A percentile compares a stretch with the other conserved stretches of the same genome.
These are phyloP conservation scores for Porogramme epimiltina DNA, from an alignment of 1,284 basidiomycete species.

Conservation along the genomic window DNA sequence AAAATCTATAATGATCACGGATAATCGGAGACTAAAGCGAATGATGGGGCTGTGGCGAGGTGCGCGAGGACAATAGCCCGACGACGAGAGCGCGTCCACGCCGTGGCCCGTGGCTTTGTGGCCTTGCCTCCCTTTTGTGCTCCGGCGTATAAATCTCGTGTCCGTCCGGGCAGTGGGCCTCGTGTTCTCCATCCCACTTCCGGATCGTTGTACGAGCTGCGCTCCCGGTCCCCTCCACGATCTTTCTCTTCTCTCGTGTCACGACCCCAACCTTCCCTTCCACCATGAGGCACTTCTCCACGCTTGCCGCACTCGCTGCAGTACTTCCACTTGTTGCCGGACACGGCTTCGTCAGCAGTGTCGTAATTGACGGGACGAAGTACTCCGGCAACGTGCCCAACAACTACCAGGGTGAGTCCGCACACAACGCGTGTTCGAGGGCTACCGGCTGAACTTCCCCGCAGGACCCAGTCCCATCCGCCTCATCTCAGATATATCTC, in stretches of 20 bases:
- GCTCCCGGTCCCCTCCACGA: slow-evolving; percentile 10
- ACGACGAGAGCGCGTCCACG: background rate
- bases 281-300: slow-evolving; percentile 21
- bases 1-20: no score
- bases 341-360: slow-evolving; percentile 23
- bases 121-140: background rate
- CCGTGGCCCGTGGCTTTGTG: background rate
- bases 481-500: slow-evolving; percentile 52
- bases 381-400: slow-evolving; percentile 30
- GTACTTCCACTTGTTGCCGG: slow-evolving; percentile 18
- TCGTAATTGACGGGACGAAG: slow-evolving; percentile 23
- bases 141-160: slow-evolving; percentile 4
- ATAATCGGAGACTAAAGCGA: no score
- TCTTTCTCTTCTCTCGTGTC: slow-evolving; percentile 5
- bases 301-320: slow-evolving; percentile 17
- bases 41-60: background rate
- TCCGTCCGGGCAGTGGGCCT: background rate
- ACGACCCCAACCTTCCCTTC: background rate
- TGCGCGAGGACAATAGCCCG: background rate
- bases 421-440: background rate
- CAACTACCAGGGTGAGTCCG: slow-evolving; percentile 28
- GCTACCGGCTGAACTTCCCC: background rate
- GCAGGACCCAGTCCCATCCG: slow-evolving; percentile 53
- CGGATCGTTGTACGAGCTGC: slow-evolving; percentile 14
- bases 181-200: slow-evolving; percentile 2